Evolutionary conservation across 2,329 filamentous ascomycete species (phyloP).

Genomic region (Aspergillus pseudonomiae): DNA sequence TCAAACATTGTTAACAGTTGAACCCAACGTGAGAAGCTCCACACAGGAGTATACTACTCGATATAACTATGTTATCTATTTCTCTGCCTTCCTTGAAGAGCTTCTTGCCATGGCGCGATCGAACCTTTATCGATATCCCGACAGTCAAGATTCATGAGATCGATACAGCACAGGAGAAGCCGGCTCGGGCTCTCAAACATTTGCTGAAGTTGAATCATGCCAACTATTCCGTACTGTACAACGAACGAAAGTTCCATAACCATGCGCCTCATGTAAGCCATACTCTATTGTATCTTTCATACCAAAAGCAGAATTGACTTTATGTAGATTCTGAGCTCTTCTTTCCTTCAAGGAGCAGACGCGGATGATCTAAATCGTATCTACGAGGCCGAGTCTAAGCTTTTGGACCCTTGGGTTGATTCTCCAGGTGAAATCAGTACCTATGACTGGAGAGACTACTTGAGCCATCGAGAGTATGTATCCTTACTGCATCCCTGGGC

Average conservation of each 20-base stretch:
- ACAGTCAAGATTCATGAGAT: conserved; percentile 75
- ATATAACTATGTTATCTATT: conserved; percentile 24
- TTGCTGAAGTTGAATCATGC: conserved; percentile 88
- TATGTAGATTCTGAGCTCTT: conserved; percentile 70
- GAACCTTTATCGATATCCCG: conserved; percentile 54
- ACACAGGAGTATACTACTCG: not conserved
- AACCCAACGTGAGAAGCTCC: not conserved
- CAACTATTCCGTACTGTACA: conserved; percentile 82
- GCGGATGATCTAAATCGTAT: conserved; percentile 73
- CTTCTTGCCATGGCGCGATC: conserved; percentile 29
- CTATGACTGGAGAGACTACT: conserved; percentile 82
- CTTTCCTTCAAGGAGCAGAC: conserved; percentile 80
- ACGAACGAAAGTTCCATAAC: conserved; percentile 76
- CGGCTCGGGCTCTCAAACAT: conserved; percentile 83
- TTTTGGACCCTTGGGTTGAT: conserved; percentile 77
- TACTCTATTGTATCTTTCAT: not conserved
- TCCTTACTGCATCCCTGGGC: not conserved
- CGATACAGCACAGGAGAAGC: conserved; percentile 77
- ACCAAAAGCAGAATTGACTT: conserved; percentile 11
- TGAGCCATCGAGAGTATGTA: conserved; percentile 70
- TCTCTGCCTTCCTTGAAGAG: conserved; percentile 26
- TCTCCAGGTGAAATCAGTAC: conserved; percentile 82
- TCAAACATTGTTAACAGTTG: not conserved
- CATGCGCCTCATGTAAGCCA: conserved; percentile 71
- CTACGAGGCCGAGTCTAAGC: conserved; percentile 74